Conservation (phyloP, 768 basidiomycete species). For the Cystobasidium ongulense region DNA sequence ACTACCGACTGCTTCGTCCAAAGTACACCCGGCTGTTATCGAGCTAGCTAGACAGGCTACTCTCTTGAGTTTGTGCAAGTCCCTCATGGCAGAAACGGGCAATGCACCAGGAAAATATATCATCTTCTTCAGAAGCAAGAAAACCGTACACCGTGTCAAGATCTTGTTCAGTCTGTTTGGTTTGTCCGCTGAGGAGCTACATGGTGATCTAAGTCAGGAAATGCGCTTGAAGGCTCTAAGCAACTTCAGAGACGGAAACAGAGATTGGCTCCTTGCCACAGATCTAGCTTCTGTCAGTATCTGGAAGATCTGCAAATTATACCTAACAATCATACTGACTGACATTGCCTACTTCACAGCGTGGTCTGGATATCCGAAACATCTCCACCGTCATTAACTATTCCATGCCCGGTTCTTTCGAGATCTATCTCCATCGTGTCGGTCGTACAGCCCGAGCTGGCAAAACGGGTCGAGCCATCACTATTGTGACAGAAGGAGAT, state of each 20-base stretch:
- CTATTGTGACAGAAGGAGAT: conserved; percentile 89
- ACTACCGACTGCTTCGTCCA: neutral
- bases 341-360: conserved; percentile 36
- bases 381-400: conserved; percentile 97
- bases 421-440: conserved; percentile 98
- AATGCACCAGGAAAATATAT: conserved; percentile 60
- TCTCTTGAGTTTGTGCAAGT: conserved; percentile 49
- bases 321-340: neutral
- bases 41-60: conserved; percentile 45
- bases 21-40: conserved; percentile 44
- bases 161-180: conserved; percentile 76
- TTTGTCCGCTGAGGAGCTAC: conserved; percentile 81
- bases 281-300: conserved; percentile 65
- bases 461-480: conserved; percentile 81
- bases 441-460: conserved; percentile 56
- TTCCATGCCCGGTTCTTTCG: conserved; percentile 93
- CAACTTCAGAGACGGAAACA: conserved; percentile 72
- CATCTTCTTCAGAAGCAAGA: conserved; percentile 92
- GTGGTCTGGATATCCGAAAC: conserved; percentile 94
- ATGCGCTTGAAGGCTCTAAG: conserved; percentile 85
- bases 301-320: conserved; percentile 15
- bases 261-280: conserved; percentile 92
- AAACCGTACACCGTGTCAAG: conserved; percentile 92
- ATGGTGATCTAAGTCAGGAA: conserved; percentile 92
- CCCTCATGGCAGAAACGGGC: conserved; percentile 83